Evolutionary conservation across 805 yeast species (phyloP), one percentile per base, ranked within the genome.

Genomic region (Zygoascus bituminiphila): DNA sequence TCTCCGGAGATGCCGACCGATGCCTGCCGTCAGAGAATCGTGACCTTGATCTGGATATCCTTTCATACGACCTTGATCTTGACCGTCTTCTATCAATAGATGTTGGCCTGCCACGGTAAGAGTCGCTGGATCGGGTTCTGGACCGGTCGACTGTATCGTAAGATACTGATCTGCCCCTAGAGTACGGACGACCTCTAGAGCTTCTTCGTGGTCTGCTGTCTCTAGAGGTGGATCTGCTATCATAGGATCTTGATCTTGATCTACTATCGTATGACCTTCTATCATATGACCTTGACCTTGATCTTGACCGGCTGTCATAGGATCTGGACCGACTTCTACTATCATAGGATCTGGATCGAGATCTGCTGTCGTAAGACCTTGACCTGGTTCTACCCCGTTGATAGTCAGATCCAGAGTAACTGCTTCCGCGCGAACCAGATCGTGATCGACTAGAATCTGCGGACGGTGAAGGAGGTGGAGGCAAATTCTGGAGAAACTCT

Each of bases 401-500:
- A 44, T n/a, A 45, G 14, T 40, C 35, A 25, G 48, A 24, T 25
- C 55, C 49, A 42, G 53, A 48, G 23, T 45, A 46, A 8, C 57
- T 41, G 19, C 31, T n/a, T 5, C 19, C 48, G 9, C 17, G 17
- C 10, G 63, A 58, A 19, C 54, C 35, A 1, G 59, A 51, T 5
- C 59, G 42, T 9, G 59, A 53, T 7, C 50, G 33, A 7, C 53
- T 31, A n/a, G n/a, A n/a, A n/a, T n/a, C n/a, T 24, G 51, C 17
- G 0, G 59, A 49, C 4, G 31, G 45, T 1, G 58, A 48, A 12
- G 36, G 44, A 38, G 45, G 47, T 37, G 54, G 50, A 43, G 50
- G 53, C 25, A 39, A 44, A 64, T 29, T 71, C 55, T 15, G 56
- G 55, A 46, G 65, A 60, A 50, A 70, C 4, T 69, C 74, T 66